Base-by-base conservation (phyloP, 176 grass and related monocot genomes). In the Echinochloa phyllopogon region DNA sequence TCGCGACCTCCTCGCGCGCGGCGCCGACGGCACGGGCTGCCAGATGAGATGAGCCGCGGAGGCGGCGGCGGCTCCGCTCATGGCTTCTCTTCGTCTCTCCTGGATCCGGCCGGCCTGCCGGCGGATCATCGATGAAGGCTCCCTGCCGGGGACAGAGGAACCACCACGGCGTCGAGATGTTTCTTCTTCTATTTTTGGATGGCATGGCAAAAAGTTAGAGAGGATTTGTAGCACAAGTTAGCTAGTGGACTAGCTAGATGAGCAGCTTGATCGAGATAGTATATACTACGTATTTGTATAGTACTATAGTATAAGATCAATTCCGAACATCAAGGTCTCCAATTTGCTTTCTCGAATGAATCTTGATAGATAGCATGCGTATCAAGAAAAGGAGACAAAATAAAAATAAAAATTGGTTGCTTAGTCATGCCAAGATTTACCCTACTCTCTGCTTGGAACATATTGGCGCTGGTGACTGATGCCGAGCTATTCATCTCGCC, bases 1-100 rank as follows among this genome's bases (percentile, higher is more conserved):
- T 98, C 71, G 74, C 49, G 12, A 0, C 82, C 21, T 21, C 78
- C 78, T 45, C 44, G 16, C 13, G 14, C 21, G 25, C 64, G 12
- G 43, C 69, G 1, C 42, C 43, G 0, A 72, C 69, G n/a, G 42
- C 67, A 1, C 41, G 67, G 42, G 7, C 6, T 4, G 13, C 43
- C 13, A 20, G 76, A 63, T 73, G 70, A 33, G 61, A 15, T 1
- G 45, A 5, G 6, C 66, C 40, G 66, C 3, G 8, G 50, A 27
- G 36, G 9, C 51, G 51, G 7, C 16, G 29, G 29, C n/a, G n/a
- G 69, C 12, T 20, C 10, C 17, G 24, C 36, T 16, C 16, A 12
- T 37, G 9, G 65, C 3, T 33, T 33, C 64, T 23, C 4, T 13
- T 70, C 12, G 68, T 21, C 41, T 47, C 68, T 71, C 68, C 68